Conservation (phyloP, 176 grass and related monocot genomes). For the Oryza coarctata region DNA sequence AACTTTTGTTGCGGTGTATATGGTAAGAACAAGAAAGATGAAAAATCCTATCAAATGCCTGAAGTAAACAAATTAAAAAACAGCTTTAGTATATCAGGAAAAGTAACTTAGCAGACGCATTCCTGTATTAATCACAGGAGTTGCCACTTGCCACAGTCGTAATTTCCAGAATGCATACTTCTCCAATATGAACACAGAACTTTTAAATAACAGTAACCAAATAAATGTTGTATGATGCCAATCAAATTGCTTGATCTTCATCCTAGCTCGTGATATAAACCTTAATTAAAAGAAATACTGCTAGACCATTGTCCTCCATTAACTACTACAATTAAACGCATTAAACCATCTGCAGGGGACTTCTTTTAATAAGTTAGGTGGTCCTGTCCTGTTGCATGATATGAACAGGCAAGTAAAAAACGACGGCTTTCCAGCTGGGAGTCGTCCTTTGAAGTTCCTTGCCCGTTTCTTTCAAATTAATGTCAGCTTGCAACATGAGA, state of each 20-base stretch:
- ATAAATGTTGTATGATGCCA: background rate
- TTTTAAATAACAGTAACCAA: background rate
- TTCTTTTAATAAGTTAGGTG: constrained; percentile 34
- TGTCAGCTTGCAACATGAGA: background rate
- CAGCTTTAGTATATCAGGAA: constrained; percentile 23
- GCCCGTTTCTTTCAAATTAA: background rate
- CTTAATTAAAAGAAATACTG: background rate
- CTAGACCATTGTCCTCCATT: background rate
- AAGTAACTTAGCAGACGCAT: background rate
- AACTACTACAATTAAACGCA: background rate
- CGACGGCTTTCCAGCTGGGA: background rate
- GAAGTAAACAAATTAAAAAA: constrained; percentile 19
- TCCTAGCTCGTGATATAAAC: background rate
- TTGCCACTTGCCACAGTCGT: background rate
- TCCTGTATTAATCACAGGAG: background rate
- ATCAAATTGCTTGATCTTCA: background rate
- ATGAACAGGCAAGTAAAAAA: constrained; percentile 7
- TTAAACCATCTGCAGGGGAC: background rate
- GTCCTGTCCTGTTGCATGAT: background rate
- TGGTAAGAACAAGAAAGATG: constrained; percentile 82
- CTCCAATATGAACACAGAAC: background rate
- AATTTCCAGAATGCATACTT: background rate
- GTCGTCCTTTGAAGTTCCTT: background rate
- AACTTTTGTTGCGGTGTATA: constrained; percentile 85
- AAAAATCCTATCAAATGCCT: constrained; percentile 97